Evolutionary conservation across 2,329 filamentous ascomycete species (phyloP), one percentile per base, ranked within the genome.

Genomic region (Magnaporthiopsis rhizophila): DNA sequence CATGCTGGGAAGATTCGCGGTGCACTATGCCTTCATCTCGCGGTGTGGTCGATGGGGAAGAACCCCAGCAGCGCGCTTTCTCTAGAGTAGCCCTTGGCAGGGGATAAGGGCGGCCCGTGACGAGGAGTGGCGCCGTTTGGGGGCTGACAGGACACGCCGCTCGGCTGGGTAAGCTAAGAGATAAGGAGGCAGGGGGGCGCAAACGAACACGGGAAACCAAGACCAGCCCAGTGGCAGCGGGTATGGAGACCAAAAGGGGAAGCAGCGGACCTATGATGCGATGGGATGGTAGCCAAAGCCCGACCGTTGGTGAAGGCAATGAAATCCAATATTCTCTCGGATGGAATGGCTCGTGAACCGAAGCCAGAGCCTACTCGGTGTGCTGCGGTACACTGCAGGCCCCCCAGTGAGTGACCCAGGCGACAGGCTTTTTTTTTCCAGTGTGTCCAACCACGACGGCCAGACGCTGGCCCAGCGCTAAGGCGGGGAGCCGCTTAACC

Each of bases 1-100:
- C 63, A 64, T 64, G 63, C 26, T 56, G 58, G n/a, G 58, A 7
- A 53, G 45, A n/a, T 53, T 53, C 21, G 45, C 45, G 45, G 45
- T n/a, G 21, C 21, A 53, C 45, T 53, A 53, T 8, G 45, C 45
- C 45, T n/a, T 53, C 45, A 53, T 53, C 45, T 53, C 45, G 45
- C 18, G 45, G 45, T 11, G 45, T 9, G 45, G 45, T 21, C 15
- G 45, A 53, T n/a, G 45, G 45, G 45, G 45, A 53, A 53, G 21
- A 21, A 53, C 45, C 45, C 45, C 45, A 11, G 45, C 38, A 45
- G 38, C 38, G 45, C 45, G 45, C 45, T 53, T n/a, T 53, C 18
- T n/a, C 21, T 1, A 50, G 21, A 53, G 45, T 21, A 21, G 45
- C 45, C 45, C 45, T 21, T 6, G 18, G 6, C 45, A 53, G 45